Conservation (phyloP, 2,329 filamentous ascomycete species). For the Penicillium capsulatum region DNA sequence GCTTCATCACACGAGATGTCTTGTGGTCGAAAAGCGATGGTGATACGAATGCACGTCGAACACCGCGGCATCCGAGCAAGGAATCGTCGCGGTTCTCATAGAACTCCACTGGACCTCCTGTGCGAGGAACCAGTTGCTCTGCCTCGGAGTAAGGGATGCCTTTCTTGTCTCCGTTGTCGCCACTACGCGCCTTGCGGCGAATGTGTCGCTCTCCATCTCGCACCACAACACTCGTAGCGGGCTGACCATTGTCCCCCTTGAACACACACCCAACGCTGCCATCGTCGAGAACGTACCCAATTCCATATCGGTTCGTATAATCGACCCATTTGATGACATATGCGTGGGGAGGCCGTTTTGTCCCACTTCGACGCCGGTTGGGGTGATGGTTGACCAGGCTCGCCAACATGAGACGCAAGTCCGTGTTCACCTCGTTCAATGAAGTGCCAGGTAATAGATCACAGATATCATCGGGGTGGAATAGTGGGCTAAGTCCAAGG, state of each 20-base stretch:
- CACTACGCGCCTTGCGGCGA: conserved; percentile 42
- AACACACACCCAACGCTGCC: conserved; percentile 50
- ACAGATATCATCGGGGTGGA: conserved; percentile 36
- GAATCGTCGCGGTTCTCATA: conserved; percentile 44
- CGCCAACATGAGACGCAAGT: conserved; percentile 38
- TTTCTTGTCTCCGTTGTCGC: conserved; percentile 28
- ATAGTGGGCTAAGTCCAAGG: conserved; percentile 35
- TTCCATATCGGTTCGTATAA: conserved; percentile 50
- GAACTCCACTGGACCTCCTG: conserved; percentile 44
- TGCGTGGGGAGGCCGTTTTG: conserved; percentile 36
- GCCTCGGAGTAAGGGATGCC: conserved; percentile 37
- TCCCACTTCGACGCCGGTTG: conserved; percentile 29
- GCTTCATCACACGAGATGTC: conserved; percentile 30
- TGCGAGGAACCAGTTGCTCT: conserved; percentile 43
- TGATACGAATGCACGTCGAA: conserved; percentile 40
- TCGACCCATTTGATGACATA: conserved; percentile 53
- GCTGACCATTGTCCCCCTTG: conserved; percentile 44
- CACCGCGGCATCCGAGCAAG: conserved; percentile 32
- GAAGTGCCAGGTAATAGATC: conserved; percentile 39
- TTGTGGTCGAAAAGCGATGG: conserved; percentile 41
- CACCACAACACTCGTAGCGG: conserved; percentile 45
- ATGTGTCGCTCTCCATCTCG: conserved; percentile 47
- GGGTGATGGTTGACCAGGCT: conserved; percentile 33
- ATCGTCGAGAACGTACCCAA: conserved; percentile 50
- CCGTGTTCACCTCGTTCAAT: conserved; percentile 37